phyloP scores from a whole-genome alignment of 306 rosid species.

The Sphenostylis stenocarpa region DNA sequence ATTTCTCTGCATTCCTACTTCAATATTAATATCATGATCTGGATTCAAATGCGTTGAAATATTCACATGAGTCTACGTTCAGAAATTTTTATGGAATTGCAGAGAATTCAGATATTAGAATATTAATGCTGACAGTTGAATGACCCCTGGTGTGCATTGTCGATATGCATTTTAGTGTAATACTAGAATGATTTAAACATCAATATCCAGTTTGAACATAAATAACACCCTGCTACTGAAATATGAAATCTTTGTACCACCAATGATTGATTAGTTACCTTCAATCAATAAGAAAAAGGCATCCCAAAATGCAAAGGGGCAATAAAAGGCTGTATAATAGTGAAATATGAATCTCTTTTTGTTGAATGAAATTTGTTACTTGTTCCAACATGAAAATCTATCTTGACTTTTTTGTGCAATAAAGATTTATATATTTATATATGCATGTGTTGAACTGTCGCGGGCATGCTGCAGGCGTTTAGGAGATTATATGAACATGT shows the following conservation, averaged over 20 bases:
- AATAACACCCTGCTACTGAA: neutral
- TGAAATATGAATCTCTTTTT: neutral
- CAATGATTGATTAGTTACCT: neutral
- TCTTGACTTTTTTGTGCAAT: neutral
- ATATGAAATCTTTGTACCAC: neutral
- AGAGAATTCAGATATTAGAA: neutral
- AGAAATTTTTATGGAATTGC: neutral
- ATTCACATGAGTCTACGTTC: slow-evolving; percentile 1
- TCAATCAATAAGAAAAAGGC: neutral
- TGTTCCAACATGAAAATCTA: slow-evolving; percentile 4
- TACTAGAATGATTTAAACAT: neutral
- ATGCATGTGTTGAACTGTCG: neutral
- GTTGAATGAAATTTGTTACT: neutral
- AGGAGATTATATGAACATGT: slow-evolving; percentile 79
- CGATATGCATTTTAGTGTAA: neutral
- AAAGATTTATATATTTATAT: neutral
- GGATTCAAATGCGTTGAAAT: neutral
- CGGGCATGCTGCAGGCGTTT: slow-evolving; percentile 62
- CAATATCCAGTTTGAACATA: neutral
- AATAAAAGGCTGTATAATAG: neutral
- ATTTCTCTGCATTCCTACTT: neutral
- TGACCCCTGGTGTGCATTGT: neutral
- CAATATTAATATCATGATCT: neutral
- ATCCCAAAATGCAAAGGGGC: neutral
- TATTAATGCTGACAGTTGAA: neutral